Percentiles rank a stretch among this genome's conserved stretches.
These are phyloP conservation scores for Teratosphaeria nubilosa DNA, from an alignment of 2,329 filamentous ascomycete genomes.

Conservation along the genomic window DNA sequence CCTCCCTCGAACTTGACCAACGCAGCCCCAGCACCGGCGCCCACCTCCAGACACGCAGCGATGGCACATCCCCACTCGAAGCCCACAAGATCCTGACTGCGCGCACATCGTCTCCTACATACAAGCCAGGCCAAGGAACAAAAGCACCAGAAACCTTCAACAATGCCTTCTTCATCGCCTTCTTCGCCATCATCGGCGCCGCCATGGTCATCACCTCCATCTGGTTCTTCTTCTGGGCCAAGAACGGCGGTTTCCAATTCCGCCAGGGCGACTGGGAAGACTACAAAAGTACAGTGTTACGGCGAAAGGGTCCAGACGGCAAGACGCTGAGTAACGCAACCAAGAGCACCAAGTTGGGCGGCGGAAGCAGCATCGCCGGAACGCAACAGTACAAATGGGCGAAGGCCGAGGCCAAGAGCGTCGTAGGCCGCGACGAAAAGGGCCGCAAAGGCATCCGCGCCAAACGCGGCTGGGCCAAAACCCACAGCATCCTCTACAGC, in stretches of 20 bases:
- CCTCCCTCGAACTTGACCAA: slow-evolving; percentile 20
- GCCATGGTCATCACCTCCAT: slow-evolving; percentile 65
- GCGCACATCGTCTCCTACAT: not conserved
- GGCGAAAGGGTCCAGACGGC: slow-evolving; percentile 81
- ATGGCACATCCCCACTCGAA: not conserved
- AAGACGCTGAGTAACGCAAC: slow-evolving; percentile 76
- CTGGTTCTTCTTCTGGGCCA: slow-evolving; percentile 99
- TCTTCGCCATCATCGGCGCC: slow-evolving; percentile 77
- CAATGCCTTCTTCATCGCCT: slow-evolving; percentile 59
- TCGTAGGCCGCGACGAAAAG: slow-evolving; percentile 38
- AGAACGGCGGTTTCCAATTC: slow-evolving; percentile 89
- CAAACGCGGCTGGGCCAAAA: slow-evolving; percentile 31
- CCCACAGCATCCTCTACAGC: slow-evolving; percentile 33
- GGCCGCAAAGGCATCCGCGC: slow-evolving; percentile 28
- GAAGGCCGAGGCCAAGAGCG: slow-evolving; percentile 23
- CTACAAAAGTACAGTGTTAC: slow-evolving; percentile 89
- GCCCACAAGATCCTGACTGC: not conserved
- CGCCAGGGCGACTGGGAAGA: slow-evolving; percentile 87
- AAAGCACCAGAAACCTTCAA: slow-evolving; percentile 30
- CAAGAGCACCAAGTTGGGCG: slow-evolving; percentile 72
- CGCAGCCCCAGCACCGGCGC: slow-evolving; percentile 5
- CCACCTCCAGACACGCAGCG: not conserved
- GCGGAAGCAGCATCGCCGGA: slow-evolving; percentile 63
- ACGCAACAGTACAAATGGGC: slow-evolving; percentile 47
- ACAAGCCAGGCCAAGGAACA: slow-evolving; percentile 23